A percentile compares a stretch with the other conserved stretches of the same genome.
Evolutionary conservation across 2,329 filamentous ascomycete species (phyloP).

Genomic region (Epichloe coenophiala): DNA sequence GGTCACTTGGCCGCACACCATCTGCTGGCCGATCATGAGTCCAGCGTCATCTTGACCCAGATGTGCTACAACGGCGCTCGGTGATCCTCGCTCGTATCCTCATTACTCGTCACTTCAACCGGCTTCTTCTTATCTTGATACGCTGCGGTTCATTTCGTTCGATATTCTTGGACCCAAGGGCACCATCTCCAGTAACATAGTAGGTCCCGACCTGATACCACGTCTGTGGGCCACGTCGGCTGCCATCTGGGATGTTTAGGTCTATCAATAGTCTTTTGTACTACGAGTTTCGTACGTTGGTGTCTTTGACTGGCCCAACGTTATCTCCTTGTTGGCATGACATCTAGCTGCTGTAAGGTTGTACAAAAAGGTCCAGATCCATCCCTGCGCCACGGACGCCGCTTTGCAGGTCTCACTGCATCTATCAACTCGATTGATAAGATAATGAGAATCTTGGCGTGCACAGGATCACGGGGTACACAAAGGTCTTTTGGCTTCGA

Average conservation of each 20-base stretch:
- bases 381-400: slow-evolving; percentile 2
- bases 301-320: neutral
- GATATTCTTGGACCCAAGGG: no score
- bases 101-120: neutral
- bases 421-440: slow-evolving; percentile 5
- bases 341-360: neutral
- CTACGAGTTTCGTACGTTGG: neutral
- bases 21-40: no score
- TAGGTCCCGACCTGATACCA: no score
- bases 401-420: slow-evolving; percentile 3
- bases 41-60: no score
- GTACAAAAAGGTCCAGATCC: no score
- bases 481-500: neutral
- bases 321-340: neutral
- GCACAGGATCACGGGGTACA: neutral
- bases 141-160: no score
- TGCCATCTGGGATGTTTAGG: neutral
- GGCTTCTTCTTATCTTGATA: no score
- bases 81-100: neutral
- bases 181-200: no score
- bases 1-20: no score
- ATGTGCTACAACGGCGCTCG: neutral
- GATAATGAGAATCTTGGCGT: slow-evolving; percentile 4
- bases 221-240: neutral
- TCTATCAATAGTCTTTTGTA: neutral